Conservation (phyloP, 169 alveolate genomes). For the Eimeria acervulina region DNA sequence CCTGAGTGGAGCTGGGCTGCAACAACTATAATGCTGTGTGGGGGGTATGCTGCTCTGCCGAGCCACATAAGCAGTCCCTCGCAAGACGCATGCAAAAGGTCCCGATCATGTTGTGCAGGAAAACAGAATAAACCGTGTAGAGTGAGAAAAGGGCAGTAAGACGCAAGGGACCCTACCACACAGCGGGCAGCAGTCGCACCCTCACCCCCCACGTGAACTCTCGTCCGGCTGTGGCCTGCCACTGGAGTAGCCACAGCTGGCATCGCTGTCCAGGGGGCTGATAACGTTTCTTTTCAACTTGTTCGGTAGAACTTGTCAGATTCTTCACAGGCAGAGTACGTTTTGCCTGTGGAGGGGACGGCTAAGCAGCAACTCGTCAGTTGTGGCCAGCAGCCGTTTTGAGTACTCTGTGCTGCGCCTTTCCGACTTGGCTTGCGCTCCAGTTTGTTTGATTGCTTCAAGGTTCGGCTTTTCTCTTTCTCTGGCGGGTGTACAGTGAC, state of each 20-base stretch:
- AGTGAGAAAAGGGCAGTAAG: slow-evolving; percentile 40
- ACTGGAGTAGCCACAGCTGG: slow-evolving; percentile 80
- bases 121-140: not conserved
- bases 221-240: slow-evolving; percentile 80
- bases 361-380: slow-evolving; percentile 34
- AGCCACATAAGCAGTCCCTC: slow-evolving; percentile 51
- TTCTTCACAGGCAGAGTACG: slow-evolving; percentile 69
- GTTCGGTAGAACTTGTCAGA: slow-evolving; percentile 75
- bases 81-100: slow-evolving; percentile 44
- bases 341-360: slow-evolving; percentile 68
- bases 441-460: slow-evolving; percentile 13
- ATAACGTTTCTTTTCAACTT: slow-evolving; percentile 61
- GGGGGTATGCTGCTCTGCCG: slow-evolving; percentile 67
- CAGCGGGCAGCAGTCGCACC: slow-evolving; percentile 79
- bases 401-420: slow-evolving; percentile 70
- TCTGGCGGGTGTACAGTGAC: slow-evolving; percentile 24
- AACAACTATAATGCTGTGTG: slow-evolving; percentile 29
- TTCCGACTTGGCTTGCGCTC: slow-evolving; percentile 75
- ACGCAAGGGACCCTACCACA: slow-evolving; percentile 75
- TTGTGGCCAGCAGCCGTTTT: slow-evolving; percentile 72
- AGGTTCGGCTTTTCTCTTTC: slow-evolving; percentile 5
- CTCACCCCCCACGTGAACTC: slow-evolving; percentile 81
- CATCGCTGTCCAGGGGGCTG: slow-evolving; percentile 68
- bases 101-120: not conserved
- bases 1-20: slow-evolving; percentile 60